A percentile compares a stretch with the other conserved stretches of the same genome.
Evolutionary conservation across 208 protist species (phyloP).

Genomic region (Leptomonas seymouri): DNA sequence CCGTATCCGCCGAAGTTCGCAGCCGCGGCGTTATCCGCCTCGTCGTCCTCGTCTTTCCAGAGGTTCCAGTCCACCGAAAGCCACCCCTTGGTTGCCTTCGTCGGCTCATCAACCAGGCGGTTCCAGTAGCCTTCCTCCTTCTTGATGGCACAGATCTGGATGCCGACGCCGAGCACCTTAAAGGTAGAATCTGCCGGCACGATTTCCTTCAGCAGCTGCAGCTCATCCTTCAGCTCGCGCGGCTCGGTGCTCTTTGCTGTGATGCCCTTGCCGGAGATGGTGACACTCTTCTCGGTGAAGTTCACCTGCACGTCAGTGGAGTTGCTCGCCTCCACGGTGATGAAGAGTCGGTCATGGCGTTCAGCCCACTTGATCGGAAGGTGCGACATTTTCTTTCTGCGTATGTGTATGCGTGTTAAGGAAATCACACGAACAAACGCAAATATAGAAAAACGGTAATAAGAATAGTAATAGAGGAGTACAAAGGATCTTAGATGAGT

Average conservation of each 20-base stretch:
- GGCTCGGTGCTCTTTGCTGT: slow-evolving; percentile 63
- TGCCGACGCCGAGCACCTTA: slow-evolving; percentile 84
- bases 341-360: slow-evolving; percentile 86
- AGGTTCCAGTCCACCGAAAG: slow-evolving; percentile 91
- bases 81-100: slow-evolving; percentile 79
- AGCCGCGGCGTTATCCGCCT: slow-evolving; percentile 55
- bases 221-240: slow-evolving; percentile 64
- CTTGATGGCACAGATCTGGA: slow-evolving; percentile 91
- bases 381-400: slow-evolving; percentile 59
- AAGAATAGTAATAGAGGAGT: too few species aligned
- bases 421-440: too few species aligned
- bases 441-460: too few species aligned
- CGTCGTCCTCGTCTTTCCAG: slow-evolving; percentile 93
- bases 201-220: slow-evolving; percentile 84
- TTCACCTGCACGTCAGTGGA: slow-evolving; percentile 75
- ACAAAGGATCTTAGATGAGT: neutral
- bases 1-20: slow-evolving; percentile 85
- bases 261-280: slow-evolving; percentile 74
- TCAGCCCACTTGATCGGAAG: slow-evolving; percentile 92
- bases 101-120: slow-evolving; percentile 72
- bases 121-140: slow-evolving; percentile 90
- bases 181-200: slow-evolving; percentile 77
- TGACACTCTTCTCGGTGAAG: slow-evolving; percentile 82
- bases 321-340: slow-evolving; percentile 80
- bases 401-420: neutral